phyloP scores from a whole-genome alignment of 2,329 filamentous ascomycete species.

The Colletotrichum tamarilloi region DNA sequence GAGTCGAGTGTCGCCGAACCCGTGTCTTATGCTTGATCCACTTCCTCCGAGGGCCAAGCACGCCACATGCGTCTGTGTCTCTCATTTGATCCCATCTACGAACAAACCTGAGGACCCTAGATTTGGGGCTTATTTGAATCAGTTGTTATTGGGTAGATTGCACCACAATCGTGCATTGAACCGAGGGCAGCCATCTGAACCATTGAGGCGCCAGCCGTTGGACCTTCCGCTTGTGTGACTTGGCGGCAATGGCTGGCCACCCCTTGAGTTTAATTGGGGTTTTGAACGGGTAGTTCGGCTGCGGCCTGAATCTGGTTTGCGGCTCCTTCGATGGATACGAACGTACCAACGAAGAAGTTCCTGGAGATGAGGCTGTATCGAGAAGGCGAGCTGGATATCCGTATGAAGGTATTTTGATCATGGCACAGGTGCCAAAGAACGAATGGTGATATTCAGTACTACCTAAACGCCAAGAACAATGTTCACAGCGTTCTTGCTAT shows the following conservation, averaged over 20 bases:
- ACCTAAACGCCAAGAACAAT: too few relatives aligned
- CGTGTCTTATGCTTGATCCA: neutral
- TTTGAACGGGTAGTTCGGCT: neutral
- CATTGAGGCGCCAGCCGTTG: neutral
- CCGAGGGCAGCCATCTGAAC: neutral
- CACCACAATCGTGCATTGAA: neutral
- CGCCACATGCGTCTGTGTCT: conserved; percentile 11
- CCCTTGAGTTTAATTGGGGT: neutral
- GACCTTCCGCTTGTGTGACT: conserved; percentile 7
- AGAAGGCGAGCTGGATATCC: neutral
- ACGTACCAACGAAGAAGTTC: neutral
- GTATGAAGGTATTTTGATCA: neutral
- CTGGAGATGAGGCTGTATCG: neutral
- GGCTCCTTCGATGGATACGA: neutral
- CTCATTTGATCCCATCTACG: neutral
- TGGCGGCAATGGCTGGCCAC: neutral
- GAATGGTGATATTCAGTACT: too few relatives aligned
- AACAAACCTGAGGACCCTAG: neutral
- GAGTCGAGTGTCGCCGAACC: neutral
- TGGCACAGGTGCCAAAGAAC: too few relatives aligned
- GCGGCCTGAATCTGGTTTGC: neutral
- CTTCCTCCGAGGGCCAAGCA: neutral
- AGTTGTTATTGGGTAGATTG: neutral
- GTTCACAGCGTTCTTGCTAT: too few relatives aligned
- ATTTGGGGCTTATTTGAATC: neutral